A percentile compares a stretch with the other conserved stretches of the same genome.
These are phyloP conservation scores for Asterionellopsis glacialis DNA, from an alignment of 108 stramenopile species.

Conservation along the genomic window DNA sequence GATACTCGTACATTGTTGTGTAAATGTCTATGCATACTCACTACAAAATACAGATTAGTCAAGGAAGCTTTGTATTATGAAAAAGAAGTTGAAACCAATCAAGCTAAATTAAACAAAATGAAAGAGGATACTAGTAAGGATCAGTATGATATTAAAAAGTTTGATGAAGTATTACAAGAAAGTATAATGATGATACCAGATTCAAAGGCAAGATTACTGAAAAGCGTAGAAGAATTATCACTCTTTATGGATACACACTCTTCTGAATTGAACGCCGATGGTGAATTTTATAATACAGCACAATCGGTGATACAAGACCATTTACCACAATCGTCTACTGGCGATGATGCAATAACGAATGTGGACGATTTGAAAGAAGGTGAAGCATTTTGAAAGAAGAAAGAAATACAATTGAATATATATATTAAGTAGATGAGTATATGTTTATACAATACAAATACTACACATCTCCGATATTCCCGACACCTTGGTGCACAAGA, in stretches of 20 bases:
- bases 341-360: conserved; percentile 19
- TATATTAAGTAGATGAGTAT: too few species aligned
- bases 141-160: conserved; percentile 82
- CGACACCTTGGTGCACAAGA: too few species aligned
- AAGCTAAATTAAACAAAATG: conserved; percentile 63
- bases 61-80: conserved; percentile 76
- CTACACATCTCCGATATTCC: too few species aligned
- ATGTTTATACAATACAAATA: too few species aligned
- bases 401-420: neutral
- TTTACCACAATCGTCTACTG: neutral
- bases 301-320: conserved; percentile 16
- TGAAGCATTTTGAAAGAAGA: conserved; percentile 28
- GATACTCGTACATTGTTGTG: too few species aligned
- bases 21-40: too few species aligned
- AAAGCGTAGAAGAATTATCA: conserved; percentile 54
- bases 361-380: conserved; percentile 30
- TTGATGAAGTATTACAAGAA: conserved; percentile 74
- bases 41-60: conserved; percentile 43
- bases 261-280: neutral
- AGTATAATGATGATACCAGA: conserved; percentile 86
- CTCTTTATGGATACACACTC: conserved; percentile 27
- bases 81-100: conserved; percentile 68
- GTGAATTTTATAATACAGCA: conserved; percentile 28
- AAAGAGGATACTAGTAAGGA: conserved; percentile 47
- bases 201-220: conserved; percentile 47